Percentiles rank a stretch among this genome's conserved stretches.
Evolutionary conservation across 139 green algal species (phyloP).

Genomic region (Deuterostichococcus epilithicus): DNA sequence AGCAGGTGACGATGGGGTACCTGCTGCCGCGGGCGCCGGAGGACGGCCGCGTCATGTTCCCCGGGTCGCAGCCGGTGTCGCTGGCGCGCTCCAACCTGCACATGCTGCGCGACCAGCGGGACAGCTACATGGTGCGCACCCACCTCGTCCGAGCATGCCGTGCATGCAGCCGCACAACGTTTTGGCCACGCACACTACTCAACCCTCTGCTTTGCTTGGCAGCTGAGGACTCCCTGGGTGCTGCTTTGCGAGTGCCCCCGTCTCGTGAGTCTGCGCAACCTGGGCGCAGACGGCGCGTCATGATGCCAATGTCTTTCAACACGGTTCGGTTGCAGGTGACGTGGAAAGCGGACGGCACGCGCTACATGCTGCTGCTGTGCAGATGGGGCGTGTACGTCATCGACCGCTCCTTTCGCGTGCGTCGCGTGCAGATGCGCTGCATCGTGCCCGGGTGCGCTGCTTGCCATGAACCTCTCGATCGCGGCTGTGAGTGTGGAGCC

Average conservation of each 20-base stretch:
- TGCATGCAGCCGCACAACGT: too few relatives aligned
- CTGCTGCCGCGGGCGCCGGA: slow-evolving; percentile 6
- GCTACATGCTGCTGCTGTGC: slow-evolving; percentile 88
- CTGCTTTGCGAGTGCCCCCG: too few relatives aligned
- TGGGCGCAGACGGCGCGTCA: too few relatives aligned
- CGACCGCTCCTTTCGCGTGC: slow-evolving; percentile 70
- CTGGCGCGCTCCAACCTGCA: slow-evolving; percentile 67
- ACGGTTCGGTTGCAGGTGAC: too few relatives aligned
- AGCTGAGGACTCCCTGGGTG: too few relatives aligned
- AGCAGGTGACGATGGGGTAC: slow-evolving; percentile 17
- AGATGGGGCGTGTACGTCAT: slow-evolving; percentile 83
- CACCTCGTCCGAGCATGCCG: too few relatives aligned
- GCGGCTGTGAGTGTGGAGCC: too few relatives aligned
- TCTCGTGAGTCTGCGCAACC: too few relatives aligned
- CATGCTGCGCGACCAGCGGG: slow-evolving; percentile 51
- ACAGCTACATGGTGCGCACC: slow-evolving; percentile 21
- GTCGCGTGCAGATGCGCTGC: slow-evolving; percentile 58
- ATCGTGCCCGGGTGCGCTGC: not conserved
- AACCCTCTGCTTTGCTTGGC: too few relatives aligned
- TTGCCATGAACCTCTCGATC: slow-evolving; percentile 16
- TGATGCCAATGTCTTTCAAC: too few relatives aligned
- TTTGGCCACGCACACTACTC: too few relatives aligned
- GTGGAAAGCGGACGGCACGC: slow-evolving; percentile 97
- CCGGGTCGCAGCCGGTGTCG: slow-evolving; percentile 91
- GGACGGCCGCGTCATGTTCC: slow-evolving; percentile 49